Percentiles rank a stretch among this genome's conserved stretches.
Conservation (phyloP, 2,329 filamentous ascomycete genomes). For the Shiraia sp. region DNA sequence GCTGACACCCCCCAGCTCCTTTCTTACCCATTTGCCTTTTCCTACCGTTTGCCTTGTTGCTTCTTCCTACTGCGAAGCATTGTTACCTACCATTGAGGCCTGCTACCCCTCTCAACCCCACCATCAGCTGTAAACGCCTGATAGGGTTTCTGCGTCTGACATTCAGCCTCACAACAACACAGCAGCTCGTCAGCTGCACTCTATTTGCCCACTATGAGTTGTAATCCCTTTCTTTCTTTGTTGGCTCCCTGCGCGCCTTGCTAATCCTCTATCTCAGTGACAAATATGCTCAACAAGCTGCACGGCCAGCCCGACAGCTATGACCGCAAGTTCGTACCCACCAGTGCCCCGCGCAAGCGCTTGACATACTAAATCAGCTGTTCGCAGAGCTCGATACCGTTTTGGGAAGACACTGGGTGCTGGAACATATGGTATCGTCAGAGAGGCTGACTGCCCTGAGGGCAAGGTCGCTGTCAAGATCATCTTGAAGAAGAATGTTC, state of each 20-base stretch:
- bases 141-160: constrained; percentile 35
- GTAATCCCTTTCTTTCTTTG: constrained; percentile 18
- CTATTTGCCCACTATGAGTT: constrained; percentile 41
- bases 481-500: constrained; percentile 99
- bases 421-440: constrained; percentile 96
- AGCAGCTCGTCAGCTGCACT: constrained; percentile 31
- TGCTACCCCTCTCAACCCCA: constrained; percentile 38
- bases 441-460: constrained; percentile 83
- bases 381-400: constrained; percentile 76
- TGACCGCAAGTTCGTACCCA: constrained; percentile 81
- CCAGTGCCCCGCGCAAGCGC: constrained; percentile 19
- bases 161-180: constrained; percentile 35
- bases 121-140: constrained; percentile 31
- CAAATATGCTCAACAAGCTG: constrained; percentile 91
- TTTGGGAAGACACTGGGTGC: constrained; percentile 94
- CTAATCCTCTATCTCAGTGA: constrained; percentile 59
- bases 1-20: constrained; percentile 17
- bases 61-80: constrained; percentile 17
- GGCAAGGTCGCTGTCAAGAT: constrained; percentile 97
- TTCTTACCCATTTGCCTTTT: constrained; percentile 3
- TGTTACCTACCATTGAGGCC: constrained; percentile 22
- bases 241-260: not conserved
- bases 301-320: constrained; percentile 97
- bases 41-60: constrained; percentile 16
- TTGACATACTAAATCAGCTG: constrained; percentile 33